Base-by-base conservation (phyloP, 352 stramenopile genomes). In the Globisporangium emineosum region DNA sequence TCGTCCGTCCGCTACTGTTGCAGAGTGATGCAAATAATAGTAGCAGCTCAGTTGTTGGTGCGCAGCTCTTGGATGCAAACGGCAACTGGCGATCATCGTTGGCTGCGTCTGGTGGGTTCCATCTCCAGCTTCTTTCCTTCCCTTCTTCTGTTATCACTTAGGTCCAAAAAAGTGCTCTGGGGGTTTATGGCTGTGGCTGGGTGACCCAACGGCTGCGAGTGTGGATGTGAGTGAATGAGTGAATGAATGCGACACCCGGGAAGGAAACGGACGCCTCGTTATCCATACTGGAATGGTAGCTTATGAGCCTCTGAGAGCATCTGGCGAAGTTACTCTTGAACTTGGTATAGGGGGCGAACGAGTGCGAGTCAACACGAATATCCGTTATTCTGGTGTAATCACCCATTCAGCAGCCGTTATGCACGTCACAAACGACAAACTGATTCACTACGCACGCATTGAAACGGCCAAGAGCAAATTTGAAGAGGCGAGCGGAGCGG, bases 281-380 rank as follows among this genome's bases (percentile, higher is more conserved):
- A n/a, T n/a, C n/a, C n/a, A n/a, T n/a, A n/a, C n/a, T n/a, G n/a
- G n/a, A n/a, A n/a, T n/a, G n/a, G n/a, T n/a, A n/a, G n/a, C n/a
- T n/a, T n/a, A n/a, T n/a, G n/a, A n/a, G n/a, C n/a, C n/a, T n/a
- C n/a, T n/a, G n/a, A n/a, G n/a, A n/a, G 50, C 3, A 13, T 33
- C 49, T 40, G 13, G n/a, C 6, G 17, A 19, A 21, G 29, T 58
- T 29, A 45, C 29, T 45, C 52, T 58, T 43, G 52, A 29, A 30
- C 52, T 58, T 58, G 52, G 52, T 30, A 58, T 58, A 45, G 52
- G 19, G 52, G n/a, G 52, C 3, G 15, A 55, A 2, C 27, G 50
- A 21, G n/a, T n/a, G n/a, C n/a, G n/a, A n/a, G n/a, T n/a, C n/a
- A n/a, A n/a, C n/a, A n/a, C n/a, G n/a, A n/a, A n/a, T n/a, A 42